Base-by-base conservation (phyloP, 305 asterid species). In the Fraxinus albicans region DNA sequence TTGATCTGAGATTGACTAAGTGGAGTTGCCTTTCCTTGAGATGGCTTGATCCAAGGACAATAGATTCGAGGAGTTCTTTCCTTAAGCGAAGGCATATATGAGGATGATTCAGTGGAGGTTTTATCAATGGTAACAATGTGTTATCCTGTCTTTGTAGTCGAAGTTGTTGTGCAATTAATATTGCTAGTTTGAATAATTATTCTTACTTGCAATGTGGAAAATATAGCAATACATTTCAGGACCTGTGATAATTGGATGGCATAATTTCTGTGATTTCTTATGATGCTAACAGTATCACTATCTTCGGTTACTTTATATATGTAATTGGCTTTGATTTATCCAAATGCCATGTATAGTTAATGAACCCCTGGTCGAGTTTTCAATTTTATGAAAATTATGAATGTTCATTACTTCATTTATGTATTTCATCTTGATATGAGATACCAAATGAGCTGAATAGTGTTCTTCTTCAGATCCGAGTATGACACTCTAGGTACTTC, bases 401-500 rank as follows among this genome's bases (percentile, higher is more conserved):
- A 17, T 17, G 21, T 3, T 53, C 2, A 12, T 17, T 17, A 53
- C 65, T 15, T 17, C 65, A 13, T 53, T 53, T 53, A 53, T 53
- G 23, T 21, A 3, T 53, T 53, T 17, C 21, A 17, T 53, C 25
- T 53, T 53, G 23, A 53, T 15, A 53, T 53, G 65, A 53, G 25
- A 55, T 55, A 19, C 9, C 67, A 0, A 55, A 4, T 55, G 25
- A 55, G 67, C 9, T 79, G 81, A 81, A 38, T 58, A 25, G 55
- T 82, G 23, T 78, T 73, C 67, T 77, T 81, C 17, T 77, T 74
- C 90, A 96, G 99, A 89, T 94, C 98, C 10, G 99, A 96, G 91
- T 96, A 94, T 84, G 99, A 94, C 87, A 96, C 99, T 0, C 89
- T 96, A 29, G 98, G 98, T 73, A 96, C 99, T 83, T 96, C 98